Evolutionary conservation across 2,329 filamentous ascomycete genomes (phyloP), one percentile per base, ranked within the genome.

Genomic region (Claviceps sp.): DNA sequence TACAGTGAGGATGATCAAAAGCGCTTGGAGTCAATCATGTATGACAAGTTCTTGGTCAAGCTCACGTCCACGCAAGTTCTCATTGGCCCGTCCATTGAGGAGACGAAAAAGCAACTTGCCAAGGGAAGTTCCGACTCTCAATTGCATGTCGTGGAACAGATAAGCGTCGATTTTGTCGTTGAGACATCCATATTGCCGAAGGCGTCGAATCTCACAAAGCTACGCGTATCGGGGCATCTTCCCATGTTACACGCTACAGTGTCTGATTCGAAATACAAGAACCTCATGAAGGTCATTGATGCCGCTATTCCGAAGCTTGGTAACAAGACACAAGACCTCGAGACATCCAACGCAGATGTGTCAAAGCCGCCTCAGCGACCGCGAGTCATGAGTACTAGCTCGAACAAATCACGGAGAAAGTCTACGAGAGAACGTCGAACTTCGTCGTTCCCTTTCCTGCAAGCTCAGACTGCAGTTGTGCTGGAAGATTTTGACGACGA

Each of bases 141-240:
- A 56, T 77, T 94, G 57, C 91, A 97, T 64, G 82, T 99, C 51
- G 88, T 99, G 38, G 91, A 99, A 65, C 83, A 88, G 57, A 98
- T 98, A 71, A 98, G 95, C 59, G 86, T 99, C 59, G 88, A 97
- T 65, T 97, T 99, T 64, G 82, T 89, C 11, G 81, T 99, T n/a
- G 90, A 96, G 64, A 85, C 86, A 20, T 98, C 90, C 7, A 99
- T 99, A 58, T 73, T 98, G n/a, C 93, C 93, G 0, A 96, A 96
- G 64, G 88, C 88, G 0, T 86, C 91, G 0, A 94, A 96, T 56
- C 72, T 99, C 47, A 94, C 93, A 14, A 93, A 93, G 61, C 83
- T 96, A 58, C 85, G 88, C 54, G 81, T 99, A 37, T 94, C 89
- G 1, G 93, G 93, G 2, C 88, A 94, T 60, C 74, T 99, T 50